A percentile compares a stretch with the other conserved stretches of the same genome.
phyloP scores from a whole-genome alignment of 345 rosid species.

The Orychophragmus violaceus region DNA sequence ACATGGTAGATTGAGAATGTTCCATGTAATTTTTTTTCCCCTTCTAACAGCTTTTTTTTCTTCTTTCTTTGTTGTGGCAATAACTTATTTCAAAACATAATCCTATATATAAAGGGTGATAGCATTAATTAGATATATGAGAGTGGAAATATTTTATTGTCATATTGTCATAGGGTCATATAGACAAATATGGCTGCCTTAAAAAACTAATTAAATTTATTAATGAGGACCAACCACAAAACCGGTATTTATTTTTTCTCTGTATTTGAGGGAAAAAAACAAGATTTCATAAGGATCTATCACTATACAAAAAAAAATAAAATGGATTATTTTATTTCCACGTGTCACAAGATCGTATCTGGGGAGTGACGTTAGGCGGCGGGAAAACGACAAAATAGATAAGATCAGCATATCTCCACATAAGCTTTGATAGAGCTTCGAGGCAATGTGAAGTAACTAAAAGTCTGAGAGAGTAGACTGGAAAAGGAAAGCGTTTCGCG shows the following conservation, averaged over 20 bases:
- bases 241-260: background rate
- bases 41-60: background rate
- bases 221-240: slow-evolving; percentile 24
- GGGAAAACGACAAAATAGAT: slow-evolving; percentile 3
- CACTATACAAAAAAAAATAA: slow-evolving; percentile 10
- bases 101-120: slow-evolving; percentile 22
- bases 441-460: background rate
- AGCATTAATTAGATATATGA: slow-evolving; percentile 9
- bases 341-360: slow-evolving; percentile 8
- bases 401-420: slow-evolving; percentile 6
- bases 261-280: background rate
- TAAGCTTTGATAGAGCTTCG: background rate
- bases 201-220: slow-evolving; percentile 2
- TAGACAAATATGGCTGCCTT: slow-evolving; percentile 34
- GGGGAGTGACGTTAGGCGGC: slow-evolving; percentile 37
- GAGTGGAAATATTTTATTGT: slow-evolving; percentile 21
- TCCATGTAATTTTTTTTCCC: slow-evolving; percentile 4
- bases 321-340: slow-evolving; percentile 11
- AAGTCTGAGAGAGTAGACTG: slow-evolving; percentile 8
- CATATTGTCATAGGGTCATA: slow-evolving; percentile 9
- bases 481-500: background rate
- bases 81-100: slow-evolving; percentile 18
- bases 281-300: slow-evolving; percentile 24
- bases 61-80: slow-evolving; percentile 14
- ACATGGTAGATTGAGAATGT: slow-evolving; percentile 28